phyloP scores from a whole-genome alignment of 2,329 filamentous ascomycete genomes.

The Geosmithia flava region DNA sequence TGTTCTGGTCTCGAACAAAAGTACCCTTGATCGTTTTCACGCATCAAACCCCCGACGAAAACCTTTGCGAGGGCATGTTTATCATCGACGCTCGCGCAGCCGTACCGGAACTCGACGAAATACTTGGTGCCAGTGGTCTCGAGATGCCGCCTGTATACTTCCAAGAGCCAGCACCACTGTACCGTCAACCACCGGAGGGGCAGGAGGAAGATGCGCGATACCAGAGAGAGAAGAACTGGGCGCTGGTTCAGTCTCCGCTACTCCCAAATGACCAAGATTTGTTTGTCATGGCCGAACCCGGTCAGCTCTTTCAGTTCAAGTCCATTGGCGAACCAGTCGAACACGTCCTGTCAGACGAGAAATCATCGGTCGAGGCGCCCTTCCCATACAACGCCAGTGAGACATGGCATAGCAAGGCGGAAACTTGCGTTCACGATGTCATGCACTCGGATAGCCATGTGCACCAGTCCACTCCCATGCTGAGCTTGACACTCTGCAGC shows the following conservation, averaged over 20 bases:
- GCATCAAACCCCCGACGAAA: constrained; percentile 1
- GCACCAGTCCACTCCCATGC: constrained; percentile 3
- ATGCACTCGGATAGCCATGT: constrained; percentile 1
- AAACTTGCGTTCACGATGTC: constrained; percentile 4
- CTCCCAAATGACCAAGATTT: background rate
- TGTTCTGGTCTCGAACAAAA: constrained; percentile 1
- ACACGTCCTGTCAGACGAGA: background rate
- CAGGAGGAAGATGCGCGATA: constrained; percentile 1
- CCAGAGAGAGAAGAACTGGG: constrained; percentile 5
- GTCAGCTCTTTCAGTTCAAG: constrained; percentile 1
- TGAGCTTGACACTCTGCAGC: constrained; percentile 3
- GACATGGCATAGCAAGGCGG: constrained; percentile 1
- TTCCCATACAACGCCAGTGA: background rate
- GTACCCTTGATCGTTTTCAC: constrained; percentile 3
- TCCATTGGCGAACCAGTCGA: background rate
- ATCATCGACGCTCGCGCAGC: constrained; percentile 2
- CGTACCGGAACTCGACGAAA: constrained; percentile 1
- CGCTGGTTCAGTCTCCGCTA: constrained; percentile 1
- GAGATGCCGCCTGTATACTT: constrained; percentile 1
- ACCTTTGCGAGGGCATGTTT: constrained; percentile 3
- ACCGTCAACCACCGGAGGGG: background rate
- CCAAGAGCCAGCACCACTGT: background rate
- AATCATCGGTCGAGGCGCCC: constrained; percentile 1
- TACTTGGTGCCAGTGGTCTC: background rate
- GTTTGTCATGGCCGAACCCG: constrained; percentile 3